These are phyloP conservation scores for Xylariaceae sp. DNA, from an alignment of 2,329 filamentous ascomycete species.

Conservation along the genomic window DNA sequence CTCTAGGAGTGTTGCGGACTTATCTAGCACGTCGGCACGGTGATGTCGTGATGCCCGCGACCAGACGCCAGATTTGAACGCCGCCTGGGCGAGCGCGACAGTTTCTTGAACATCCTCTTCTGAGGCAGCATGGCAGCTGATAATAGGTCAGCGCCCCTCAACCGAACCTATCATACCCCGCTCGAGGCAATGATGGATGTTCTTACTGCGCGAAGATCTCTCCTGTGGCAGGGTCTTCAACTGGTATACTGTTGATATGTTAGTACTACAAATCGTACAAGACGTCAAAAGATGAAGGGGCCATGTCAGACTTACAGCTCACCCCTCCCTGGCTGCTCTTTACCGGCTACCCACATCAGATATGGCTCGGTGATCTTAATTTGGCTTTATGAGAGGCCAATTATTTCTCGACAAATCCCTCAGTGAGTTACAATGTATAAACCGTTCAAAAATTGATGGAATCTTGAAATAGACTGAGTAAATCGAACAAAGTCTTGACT, in stretches of 20 bases:
- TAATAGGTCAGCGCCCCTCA: neutral
- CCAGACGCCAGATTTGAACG: constrained; percentile 62
- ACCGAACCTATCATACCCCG: neutral
- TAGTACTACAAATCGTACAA: neutral
- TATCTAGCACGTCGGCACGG: constrained; percentile 69
- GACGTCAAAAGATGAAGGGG: constrained; percentile 11
- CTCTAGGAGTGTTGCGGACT: constrained; percentile 61
- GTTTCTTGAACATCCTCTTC: constrained; percentile 50
- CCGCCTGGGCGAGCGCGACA: constrained; percentile 50
- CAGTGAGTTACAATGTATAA: too few relatives aligned
- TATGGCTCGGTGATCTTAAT: constrained; percentile 32
- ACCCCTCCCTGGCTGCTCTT: constrained; percentile 49
- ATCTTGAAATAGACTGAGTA: too few relatives aligned
- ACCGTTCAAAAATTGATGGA: too few relatives aligned
- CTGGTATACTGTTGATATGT: constrained; percentile 49
- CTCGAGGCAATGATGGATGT: neutral
- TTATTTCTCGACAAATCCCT: too few relatives aligned
- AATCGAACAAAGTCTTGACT: too few relatives aligned
- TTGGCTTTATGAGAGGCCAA: neutral
- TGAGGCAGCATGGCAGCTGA: constrained; percentile 57
- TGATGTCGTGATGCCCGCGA: constrained; percentile 61
- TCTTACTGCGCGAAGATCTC: constrained; percentile 58
- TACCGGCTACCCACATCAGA: constrained; percentile 50
- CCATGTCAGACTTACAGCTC: constrained; percentile 50
- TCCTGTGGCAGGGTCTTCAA: constrained; percentile 61